Evolutionary conservation across 345 rosid genomes (phyloP).

Genomic region (Euphorbia lathyris): DNA sequence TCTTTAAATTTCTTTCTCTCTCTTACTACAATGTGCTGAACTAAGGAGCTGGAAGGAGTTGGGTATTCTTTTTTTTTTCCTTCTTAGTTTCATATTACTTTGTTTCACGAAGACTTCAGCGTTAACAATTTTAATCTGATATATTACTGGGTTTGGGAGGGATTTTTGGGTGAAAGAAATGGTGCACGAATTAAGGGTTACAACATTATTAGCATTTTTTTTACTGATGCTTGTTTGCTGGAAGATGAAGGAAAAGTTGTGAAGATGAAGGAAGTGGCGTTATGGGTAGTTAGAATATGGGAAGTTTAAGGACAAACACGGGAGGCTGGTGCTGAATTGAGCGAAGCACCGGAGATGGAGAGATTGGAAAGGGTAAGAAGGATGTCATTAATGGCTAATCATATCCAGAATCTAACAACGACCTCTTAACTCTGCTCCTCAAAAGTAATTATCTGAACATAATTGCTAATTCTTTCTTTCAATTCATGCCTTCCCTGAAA

Average conservation of each 20-base stretch:
- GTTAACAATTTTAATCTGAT: background rate
- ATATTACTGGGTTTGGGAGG: constrained; percentile 29
- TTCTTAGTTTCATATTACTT: too few relatives aligned
- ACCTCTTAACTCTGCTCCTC: constrained; percentile 32
- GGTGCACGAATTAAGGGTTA: constrained; percentile 21
- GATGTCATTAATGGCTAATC: constrained; percentile 29
- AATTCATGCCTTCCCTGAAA: constrained; percentile 22
- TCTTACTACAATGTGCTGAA: too few relatives aligned
- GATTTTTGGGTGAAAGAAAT: constrained; percentile 19
- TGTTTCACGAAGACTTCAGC: constrained; percentile 23
- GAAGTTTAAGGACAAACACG: constrained; percentile 8
- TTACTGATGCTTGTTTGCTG: constrained; percentile 26
- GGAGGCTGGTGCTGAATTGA: constrained; percentile 7
- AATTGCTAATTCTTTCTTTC: constrained; percentile 20
- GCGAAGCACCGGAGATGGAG: constrained; percentile 12
- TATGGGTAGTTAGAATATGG: constrained; percentile 32
- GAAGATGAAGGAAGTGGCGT: constrained; percentile 42
- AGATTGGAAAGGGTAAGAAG: constrained; percentile 20
- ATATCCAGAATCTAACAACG: constrained; percentile 18
- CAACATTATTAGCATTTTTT: constrained; percentile 25
- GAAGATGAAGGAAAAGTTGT: constrained; percentile 13
- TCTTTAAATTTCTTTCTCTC: too few relatives aligned
- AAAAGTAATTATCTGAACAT: background rate
- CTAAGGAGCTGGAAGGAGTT: too few relatives aligned
- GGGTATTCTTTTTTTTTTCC: background rate